Conservation (phyloP, 2,329 filamentous ascomycete species). For the Mycogone perniciosa region DNA sequence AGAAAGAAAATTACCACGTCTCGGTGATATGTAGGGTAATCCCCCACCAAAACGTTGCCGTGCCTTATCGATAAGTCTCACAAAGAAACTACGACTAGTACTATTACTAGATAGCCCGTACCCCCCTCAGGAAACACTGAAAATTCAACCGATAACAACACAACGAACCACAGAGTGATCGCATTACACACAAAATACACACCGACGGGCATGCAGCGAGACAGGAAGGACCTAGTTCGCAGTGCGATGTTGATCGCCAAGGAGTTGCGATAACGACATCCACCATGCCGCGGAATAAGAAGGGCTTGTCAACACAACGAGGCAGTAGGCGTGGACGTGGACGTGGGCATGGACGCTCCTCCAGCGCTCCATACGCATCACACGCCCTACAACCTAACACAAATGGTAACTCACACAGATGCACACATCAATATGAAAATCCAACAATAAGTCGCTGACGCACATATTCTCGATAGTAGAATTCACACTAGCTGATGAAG, state of each 20-base stretch:
- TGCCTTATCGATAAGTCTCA: too few relatives aligned
- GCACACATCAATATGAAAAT: background rate
- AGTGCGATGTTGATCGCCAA: background rate
- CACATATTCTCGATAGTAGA: constrained; percentile 23
- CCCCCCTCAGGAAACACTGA: too few relatives aligned
- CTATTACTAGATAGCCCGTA: too few relatives aligned
- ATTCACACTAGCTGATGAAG: constrained; percentile 40
- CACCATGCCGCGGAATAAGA: constrained; percentile 22
- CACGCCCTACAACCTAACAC: background rate
- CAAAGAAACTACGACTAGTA: too few relatives aligned
- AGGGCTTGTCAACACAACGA: constrained; percentile 16
- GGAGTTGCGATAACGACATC: background rate
- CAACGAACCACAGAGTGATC: too few relatives aligned
- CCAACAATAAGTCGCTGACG: background rate
- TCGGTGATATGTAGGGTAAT: too few relatives aligned
- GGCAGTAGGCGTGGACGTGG: constrained; percentile 11
- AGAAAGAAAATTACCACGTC: too few relatives aligned
- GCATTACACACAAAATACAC: too few relatives aligned
- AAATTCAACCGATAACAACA: too few relatives aligned
- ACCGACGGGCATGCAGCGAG: too few relatives aligned
- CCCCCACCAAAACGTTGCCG: too few relatives aligned
- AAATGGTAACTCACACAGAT: background rate
- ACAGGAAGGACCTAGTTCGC: too few relatives aligned
- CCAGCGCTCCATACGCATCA: background rate
- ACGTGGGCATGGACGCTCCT: background rate